phyloP scores from a whole-genome alignment of 2,329 filamentous ascomycete genomes.

The Gnomoniopsis smithogilvyi region DNA sequence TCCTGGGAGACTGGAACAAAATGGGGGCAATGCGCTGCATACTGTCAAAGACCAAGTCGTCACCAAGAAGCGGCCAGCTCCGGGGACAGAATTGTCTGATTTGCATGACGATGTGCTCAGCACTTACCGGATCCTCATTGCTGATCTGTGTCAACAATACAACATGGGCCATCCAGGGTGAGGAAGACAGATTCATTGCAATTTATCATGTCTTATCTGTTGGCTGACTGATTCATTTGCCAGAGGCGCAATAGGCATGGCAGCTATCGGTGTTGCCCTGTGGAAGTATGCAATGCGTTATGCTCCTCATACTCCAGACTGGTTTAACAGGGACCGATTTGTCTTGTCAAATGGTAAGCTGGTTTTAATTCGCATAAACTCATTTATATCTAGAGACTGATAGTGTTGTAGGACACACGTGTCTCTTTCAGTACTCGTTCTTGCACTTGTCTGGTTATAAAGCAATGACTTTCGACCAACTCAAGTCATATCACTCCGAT shows the following conservation, averaged over 20 bases:
- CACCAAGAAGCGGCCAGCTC: slow-evolving; percentile 4
- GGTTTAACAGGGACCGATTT: slow-evolving; percentile 58
- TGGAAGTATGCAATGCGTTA: slow-evolving; percentile 61
- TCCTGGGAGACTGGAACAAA: slow-evolving; percentile 3
- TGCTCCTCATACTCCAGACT: slow-evolving; percentile 47
- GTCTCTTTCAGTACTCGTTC: slow-evolving; percentile 48
- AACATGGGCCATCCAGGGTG: slow-evolving; percentile 67
- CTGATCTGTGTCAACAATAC: slow-evolving; percentile 68
- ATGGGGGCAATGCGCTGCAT: neutral
- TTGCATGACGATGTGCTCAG: slow-evolving; percentile 48
- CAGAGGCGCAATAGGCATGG: slow-evolving; percentile 32
- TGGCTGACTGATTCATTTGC: neutral
- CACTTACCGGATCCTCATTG: slow-evolving; percentile 61
- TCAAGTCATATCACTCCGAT: slow-evolving; percentile 48
- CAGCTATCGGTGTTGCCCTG: slow-evolving; percentile 36
- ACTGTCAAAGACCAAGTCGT: slow-evolving; percentile 5
- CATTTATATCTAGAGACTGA: neutral
- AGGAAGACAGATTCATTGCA: slow-evolving; percentile 19
- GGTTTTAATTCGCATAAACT: neutral
- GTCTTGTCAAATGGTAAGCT: slow-evolving; percentile 51
- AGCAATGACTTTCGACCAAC: slow-evolving; percentile 48
- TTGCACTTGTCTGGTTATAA: slow-evolving; percentile 48
- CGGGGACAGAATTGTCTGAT: neutral
- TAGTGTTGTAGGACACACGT: slow-evolving; percentile 37
- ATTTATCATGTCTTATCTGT: slow-evolving; percentile 32